These are phyloP conservation scores for Laguncularia racemosa DNA, from an alignment of 345 rosid genomes.

Conservation along the genomic window DNA sequence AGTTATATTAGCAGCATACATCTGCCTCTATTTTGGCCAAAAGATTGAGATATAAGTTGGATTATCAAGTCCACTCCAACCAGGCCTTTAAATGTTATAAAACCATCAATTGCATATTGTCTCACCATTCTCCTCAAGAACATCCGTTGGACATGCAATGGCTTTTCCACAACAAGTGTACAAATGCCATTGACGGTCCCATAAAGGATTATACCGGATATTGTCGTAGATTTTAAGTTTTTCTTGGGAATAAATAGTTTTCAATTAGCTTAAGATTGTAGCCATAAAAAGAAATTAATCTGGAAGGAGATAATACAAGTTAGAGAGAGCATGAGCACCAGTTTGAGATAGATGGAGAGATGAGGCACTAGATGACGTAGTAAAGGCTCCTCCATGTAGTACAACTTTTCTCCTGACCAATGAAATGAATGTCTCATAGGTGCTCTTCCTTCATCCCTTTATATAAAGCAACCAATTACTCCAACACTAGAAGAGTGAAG, in stretches of 20 bases:
- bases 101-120: constrained; percentile 65
- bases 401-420: too few species aligned
- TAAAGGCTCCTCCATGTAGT: constrained; percentile 87
- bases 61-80: too few species aligned
- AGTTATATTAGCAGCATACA: too few species aligned
- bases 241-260: constrained; percentile 46
- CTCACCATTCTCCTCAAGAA: constrained; percentile 92
- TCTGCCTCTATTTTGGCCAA: too few species aligned
- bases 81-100: too few species aligned
- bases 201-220: constrained; percentile 66
- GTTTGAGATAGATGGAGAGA: constrained; percentile 78
- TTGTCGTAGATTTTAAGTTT: constrained; percentile 82
- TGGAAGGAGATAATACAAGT: too few species aligned
- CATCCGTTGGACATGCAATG: constrained; percentile 75
- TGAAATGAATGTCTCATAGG: too few species aligned
- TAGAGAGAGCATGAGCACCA: too few species aligned
- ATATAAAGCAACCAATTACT: too few species aligned
- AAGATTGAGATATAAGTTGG: too few species aligned
- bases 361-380: constrained; percentile 97
- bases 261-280: constrained; percentile 11
- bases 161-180: constrained; percentile 83
- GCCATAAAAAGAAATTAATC: too few species aligned
- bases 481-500: constrained; percentile 57
- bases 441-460: too few species aligned
- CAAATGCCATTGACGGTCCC: constrained; percentile 94